Evolutionary conservation across 2,329 filamentous ascomycete species (phyloP).

Genomic region (Penicillium sp.): DNA sequence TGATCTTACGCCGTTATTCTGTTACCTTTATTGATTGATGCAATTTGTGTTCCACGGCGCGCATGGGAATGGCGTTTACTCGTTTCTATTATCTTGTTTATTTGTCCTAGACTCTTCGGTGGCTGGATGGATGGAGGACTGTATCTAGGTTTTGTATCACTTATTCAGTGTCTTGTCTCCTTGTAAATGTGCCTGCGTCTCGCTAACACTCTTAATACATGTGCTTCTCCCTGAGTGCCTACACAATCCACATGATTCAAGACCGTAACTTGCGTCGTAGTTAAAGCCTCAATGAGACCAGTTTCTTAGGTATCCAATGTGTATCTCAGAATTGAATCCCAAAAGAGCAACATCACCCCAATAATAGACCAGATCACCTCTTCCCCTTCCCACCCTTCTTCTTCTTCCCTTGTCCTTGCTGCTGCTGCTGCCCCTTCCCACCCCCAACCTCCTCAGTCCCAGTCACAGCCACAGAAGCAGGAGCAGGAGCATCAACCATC

Average conservation of each 20-base stretch:
- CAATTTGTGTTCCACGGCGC: slow-evolving; percentile 27
- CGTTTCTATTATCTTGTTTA: slow-evolving; percentile 8
- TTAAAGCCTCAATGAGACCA: neutral
- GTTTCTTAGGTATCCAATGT: neutral
- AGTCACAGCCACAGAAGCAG: too few relatives aligned
- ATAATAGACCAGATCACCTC: slow-evolving; percentile 48
- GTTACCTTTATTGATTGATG: slow-evolving; percentile 29
- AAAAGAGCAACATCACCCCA: neutral
- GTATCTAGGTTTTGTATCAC: slow-evolving; percentile 24
- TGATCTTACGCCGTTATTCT: slow-evolving; percentile 27
- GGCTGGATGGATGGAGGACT: slow-evolving; percentile 23
- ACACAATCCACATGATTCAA: neutral
- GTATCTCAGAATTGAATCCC: neutral
- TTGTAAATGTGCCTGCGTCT: neutral
- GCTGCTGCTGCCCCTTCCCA: slow-evolving; percentile 17
- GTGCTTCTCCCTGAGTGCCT: neutral
- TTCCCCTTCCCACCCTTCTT: slow-evolving; percentile 72
- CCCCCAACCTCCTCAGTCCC: slow-evolving; percentile 36
- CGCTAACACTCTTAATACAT: too few relatives aligned
- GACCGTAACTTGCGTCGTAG: neutral
- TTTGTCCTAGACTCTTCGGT: slow-evolving; percentile 14
- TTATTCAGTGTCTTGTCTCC: slow-evolving; percentile 13
- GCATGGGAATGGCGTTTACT: slow-evolving; percentile 36
- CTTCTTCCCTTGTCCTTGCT: slow-evolving; percentile 31
- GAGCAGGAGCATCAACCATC: slow-evolving; percentile 30